Conservation (phyloP, 768 basidiomycete genomes). For the Lactarius vividus region DNA sequence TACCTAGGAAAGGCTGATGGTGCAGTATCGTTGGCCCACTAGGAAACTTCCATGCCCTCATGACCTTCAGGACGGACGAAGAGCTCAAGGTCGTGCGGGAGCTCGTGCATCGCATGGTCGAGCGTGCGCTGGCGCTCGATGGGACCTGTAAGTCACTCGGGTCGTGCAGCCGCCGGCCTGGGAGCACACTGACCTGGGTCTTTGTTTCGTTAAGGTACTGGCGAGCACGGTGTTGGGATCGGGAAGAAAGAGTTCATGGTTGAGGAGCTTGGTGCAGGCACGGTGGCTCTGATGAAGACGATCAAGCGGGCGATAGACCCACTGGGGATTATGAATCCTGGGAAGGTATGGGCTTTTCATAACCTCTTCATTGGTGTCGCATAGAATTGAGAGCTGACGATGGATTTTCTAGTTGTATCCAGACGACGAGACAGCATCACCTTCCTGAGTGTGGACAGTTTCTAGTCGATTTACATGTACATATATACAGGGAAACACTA, state of each 20-base stretch:
- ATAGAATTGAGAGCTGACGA: neutral
- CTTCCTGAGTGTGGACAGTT: neutral
- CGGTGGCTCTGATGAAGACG: slow-evolving; percentile 79
- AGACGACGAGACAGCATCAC: slow-evolving; percentile 3
- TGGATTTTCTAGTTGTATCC: slow-evolving; percentile 14
- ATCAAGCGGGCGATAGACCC: slow-evolving; percentile 79
- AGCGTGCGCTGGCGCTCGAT: slow-evolving; percentile 65
- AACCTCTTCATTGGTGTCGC: neutral
- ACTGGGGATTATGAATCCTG: slow-evolving; percentile 75
- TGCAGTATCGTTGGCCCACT: neutral
- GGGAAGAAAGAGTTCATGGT: slow-evolving; percentile 82
- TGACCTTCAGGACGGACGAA: slow-evolving; percentile 39
- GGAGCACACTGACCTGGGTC: neutral
- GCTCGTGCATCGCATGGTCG: slow-evolving; percentile 58
- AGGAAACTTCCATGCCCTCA: slow-evolving; percentile 46
- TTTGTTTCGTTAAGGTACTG: slow-evolving; percentile 48
- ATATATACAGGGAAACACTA: neutral
- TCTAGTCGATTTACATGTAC: neutral
- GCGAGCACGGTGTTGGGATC: slow-evolving; percentile 86
- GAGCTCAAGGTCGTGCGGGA: slow-evolving; percentile 37
- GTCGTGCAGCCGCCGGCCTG: slow-evolving; percentile 20
- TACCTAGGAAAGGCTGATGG: neutral
- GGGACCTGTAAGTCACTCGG: slow-evolving; percentile 54
- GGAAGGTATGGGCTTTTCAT: slow-evolving; percentile 52
- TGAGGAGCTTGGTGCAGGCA: slow-evolving; percentile 78